phyloP scores from a whole-genome alignment of 2,329 filamentous ascomycete species.

The Diplodia sapinea region DNA sequence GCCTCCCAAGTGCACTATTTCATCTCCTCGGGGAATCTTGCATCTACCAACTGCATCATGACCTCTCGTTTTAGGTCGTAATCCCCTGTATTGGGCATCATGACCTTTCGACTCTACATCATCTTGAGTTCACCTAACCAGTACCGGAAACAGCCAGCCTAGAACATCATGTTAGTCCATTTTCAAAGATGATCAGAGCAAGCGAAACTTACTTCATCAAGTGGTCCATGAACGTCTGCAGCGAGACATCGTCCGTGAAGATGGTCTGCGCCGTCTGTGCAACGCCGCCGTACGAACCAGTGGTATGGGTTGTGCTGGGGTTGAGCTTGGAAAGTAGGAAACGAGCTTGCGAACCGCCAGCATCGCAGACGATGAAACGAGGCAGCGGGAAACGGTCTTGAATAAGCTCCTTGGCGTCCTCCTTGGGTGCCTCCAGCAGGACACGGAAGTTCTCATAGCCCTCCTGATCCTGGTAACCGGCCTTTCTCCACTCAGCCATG shows the following conservation, averaged over 20 bases:
- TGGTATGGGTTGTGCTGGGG: slow-evolving; percentile 95
- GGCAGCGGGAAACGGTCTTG: slow-evolving; percentile 97
- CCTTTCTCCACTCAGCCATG: slow-evolving; percentile 96
- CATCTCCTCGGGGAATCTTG: slow-evolving; percentile 15
- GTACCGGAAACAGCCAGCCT: slow-evolving; percentile 33
- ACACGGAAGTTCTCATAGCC: slow-evolving; percentile 95
- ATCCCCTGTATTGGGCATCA: background rate
- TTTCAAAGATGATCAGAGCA: background rate
- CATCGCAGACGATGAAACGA: slow-evolving; percentile 97
- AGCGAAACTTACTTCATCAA: slow-evolving; percentile 76
- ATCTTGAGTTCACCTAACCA: background rate
- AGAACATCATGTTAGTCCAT: background rate
- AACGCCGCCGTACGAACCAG: slow-evolving; percentile 87
- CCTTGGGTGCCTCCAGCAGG: slow-evolving; percentile 90
- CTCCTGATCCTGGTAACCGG: slow-evolving; percentile 96
- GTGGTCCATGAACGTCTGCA: slow-evolving; percentile 99
- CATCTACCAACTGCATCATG: background rate
- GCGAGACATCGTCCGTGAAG: slow-evolving; percentile 96
- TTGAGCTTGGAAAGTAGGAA: slow-evolving; percentile 98
- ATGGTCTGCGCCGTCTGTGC: slow-evolving; percentile 94
- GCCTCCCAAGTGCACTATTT: background rate
- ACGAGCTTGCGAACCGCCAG: slow-evolving; percentile 95
- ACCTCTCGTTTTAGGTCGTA: background rate
- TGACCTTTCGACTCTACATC: background rate
- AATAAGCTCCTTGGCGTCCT: slow-evolving; percentile 95